Evolutionary conservation across 192 early-diverging fungal genomes (phyloP), one percentile per base, ranked within the genome.

Genomic region (Mortierella alpina): DNA sequence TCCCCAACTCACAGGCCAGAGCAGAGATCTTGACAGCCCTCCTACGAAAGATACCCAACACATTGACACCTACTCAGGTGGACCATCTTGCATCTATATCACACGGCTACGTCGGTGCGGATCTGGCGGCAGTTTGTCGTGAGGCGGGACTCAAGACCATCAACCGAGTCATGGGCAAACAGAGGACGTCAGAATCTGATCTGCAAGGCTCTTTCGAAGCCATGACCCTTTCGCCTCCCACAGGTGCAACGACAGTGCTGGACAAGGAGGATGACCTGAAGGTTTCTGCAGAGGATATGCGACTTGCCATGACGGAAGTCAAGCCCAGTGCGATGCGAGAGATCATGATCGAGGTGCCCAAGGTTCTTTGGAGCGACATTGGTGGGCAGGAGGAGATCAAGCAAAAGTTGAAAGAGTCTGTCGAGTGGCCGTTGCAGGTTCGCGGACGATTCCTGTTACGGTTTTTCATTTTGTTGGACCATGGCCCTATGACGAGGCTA

Each of bases 81-180:
- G 76, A 82, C 0, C 58, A 68, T 0, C 53, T 98, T 15, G 91
- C 96, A 0, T 85, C 86, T 0, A 71, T 72, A 42, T 89, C 93
- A 0, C 98, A 99, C 73, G 98, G 98, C 0, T 99, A 93, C 82
- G 97, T 99, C 63, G 98, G 98, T n/a, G 98, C 98, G 6, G 98
- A 99, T 84, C 70, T 99, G 20, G 93, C 95, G 4, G 93, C 94
- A 7, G 86, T 97, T 5, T 87, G 90, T 59, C 87, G 93, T 18
- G 97, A 99, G 67, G 96, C 96, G 6, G 98, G 95, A 7, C 66
- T 98, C 13, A 86, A 88, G 52, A 88, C 92, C 17, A 92, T 99
- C 23, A 84, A 92, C 68, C 73, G 87, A 31, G 75, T 68, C 17
- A 67, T 84, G 56, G 70, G 50, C 5, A 59, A 40, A 41, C 18